These are phyloP conservation scores for Mucor irregularis DNA, from an alignment of 371 early-diverging fungal species.

Conservation along the genomic window DNA sequence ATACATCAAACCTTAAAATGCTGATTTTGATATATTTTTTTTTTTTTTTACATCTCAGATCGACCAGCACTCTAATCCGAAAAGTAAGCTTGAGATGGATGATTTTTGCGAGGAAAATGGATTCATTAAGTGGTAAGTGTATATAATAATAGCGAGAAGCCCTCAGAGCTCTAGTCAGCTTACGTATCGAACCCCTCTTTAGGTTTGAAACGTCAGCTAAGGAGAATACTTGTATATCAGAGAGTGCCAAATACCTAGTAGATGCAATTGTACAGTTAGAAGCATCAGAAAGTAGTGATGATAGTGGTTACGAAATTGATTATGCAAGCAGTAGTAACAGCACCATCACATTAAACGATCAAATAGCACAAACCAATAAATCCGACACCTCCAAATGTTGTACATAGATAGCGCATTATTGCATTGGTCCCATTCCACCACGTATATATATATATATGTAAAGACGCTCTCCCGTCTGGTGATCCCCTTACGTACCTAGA, in stretches of 20 bases:
- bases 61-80: neutral
- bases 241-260: conserved; percentile 42
- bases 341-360: neutral
- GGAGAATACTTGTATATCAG: conserved; percentile 49
- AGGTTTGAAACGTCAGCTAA: conserved; percentile 60
- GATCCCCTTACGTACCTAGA: too few relatives aligned
- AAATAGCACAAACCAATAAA: too few relatives aligned
- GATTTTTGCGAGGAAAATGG: neutral
- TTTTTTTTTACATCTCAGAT: neutral
- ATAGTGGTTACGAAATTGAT: conserved; percentile 2
- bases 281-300: neutral
- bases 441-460: too few relatives aligned
- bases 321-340: neutral
- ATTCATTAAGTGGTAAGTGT: neutral
- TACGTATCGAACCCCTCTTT: too few relatives aligned
- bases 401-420: too few relatives aligned
- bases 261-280: conserved; percentile 10
- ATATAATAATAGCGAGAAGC: neutral
- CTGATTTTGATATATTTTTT: too few relatives aligned
- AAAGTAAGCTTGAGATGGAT: neutral
- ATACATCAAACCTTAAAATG: neutral
- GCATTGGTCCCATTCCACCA: too few relatives aligned
- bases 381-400: too few relatives aligned
- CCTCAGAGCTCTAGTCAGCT: too few relatives aligned
- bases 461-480: too few relatives aligned